Evolutionary conservation across 2,329 filamentous ascomycete species (phyloP).

Genomic region (Neophaeococcomyces aloes): DNA sequence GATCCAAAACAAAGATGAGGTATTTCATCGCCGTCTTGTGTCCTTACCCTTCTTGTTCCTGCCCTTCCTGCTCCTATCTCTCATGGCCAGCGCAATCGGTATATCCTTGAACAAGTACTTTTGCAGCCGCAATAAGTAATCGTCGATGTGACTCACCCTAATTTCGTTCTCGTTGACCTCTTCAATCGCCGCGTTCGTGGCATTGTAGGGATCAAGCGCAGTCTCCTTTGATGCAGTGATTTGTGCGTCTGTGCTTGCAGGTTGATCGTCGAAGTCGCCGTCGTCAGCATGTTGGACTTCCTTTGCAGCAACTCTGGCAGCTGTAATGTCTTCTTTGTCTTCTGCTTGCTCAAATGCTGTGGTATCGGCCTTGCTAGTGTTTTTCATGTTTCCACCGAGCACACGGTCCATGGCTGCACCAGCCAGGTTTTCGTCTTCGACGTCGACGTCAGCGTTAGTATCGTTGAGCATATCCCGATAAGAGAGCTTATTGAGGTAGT

Average conservation of each 20-base stretch:
- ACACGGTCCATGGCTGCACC: slow-evolving; percentile 79
- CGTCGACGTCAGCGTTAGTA: slow-evolving; percentile 28
- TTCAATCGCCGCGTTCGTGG: slow-evolving; percentile 24
- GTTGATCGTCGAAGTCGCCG: slow-evolving; percentile 67
- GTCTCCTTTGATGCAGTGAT: slow-evolving; percentile 25
- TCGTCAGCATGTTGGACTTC: slow-evolving; percentile 78
- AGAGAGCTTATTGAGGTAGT: slow-evolving; percentile 74
- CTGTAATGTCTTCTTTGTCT: slow-evolving; percentile 81
- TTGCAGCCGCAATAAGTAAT: slow-evolving; percentile 65
- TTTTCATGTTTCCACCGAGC: slow-evolving; percentile 50
- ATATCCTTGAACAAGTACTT: slow-evolving; percentile 44
- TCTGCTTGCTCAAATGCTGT: slow-evolving; percentile 79
- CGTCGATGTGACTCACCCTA: slow-evolving; percentile 54
- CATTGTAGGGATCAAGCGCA: slow-evolving; percentile 18
- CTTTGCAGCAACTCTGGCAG: slow-evolving; percentile 76
- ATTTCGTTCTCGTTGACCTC: slow-evolving; percentile 33
- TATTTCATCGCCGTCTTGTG: background rate
- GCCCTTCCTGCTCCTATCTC: slow-evolving; percentile 1
- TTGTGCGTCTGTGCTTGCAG: slow-evolving; percentile 26
- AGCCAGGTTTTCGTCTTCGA: slow-evolving; percentile 49
- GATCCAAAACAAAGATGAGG: no score
- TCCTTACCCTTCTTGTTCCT: slow-evolving; percentile 5
- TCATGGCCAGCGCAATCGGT: slow-evolving; percentile 31
- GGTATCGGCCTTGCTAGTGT: slow-evolving; percentile 37
- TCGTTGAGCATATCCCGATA: slow-evolving; percentile 58